Conservation (phyloP, 768 basidiomycete species). For the Hericium rajendrae region DNA sequence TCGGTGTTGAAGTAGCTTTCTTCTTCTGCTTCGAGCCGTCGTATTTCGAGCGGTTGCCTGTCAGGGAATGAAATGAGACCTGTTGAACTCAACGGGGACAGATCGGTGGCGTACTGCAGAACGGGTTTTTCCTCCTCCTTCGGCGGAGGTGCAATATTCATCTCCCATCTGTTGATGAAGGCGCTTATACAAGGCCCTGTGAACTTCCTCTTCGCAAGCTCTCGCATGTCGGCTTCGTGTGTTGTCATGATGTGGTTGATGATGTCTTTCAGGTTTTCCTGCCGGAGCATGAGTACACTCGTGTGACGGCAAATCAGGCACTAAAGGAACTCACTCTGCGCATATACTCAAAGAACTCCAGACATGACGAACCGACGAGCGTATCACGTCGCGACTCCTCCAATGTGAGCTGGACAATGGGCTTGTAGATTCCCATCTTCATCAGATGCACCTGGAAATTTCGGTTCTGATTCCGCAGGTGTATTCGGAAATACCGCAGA, state of each 20-base stretch:
- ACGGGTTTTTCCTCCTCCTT: constrained; percentile 33
- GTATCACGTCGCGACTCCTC: constrained; percentile 84
- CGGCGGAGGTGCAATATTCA: constrained; percentile 78
- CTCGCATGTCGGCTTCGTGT: constrained; percentile 56
- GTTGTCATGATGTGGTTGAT: constrained; percentile 78
- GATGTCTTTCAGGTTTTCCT: constrained; percentile 85
- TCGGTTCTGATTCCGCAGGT: constrained; percentile 73
- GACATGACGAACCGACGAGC: constrained; percentile 87
- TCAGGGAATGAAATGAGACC: not conserved
- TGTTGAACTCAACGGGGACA: not conserved
- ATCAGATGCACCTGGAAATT: constrained; percentile 67
- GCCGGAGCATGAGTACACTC: not conserved
- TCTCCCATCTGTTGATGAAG: constrained; percentile 80
- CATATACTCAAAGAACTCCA: constrained; percentile 91
- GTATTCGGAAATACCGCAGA: constrained; percentile 83
- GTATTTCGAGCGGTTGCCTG: constrained; percentile 23
- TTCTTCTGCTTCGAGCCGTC: constrained; percentile 63
- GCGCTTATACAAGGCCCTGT: constrained; percentile 59
- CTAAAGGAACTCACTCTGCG: constrained; percentile 46
- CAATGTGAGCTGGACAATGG: constrained; percentile 76
- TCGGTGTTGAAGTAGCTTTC: constrained; percentile 91
- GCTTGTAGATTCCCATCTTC: constrained; percentile 77
- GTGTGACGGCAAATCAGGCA: constrained; percentile 2
- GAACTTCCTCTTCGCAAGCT: constrained; percentile 49
- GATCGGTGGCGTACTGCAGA: constrained; percentile 25